Conservation (phyloP, 2,329 filamentous ascomycete species). For the Cladophialophora chaetospira region DNA sequence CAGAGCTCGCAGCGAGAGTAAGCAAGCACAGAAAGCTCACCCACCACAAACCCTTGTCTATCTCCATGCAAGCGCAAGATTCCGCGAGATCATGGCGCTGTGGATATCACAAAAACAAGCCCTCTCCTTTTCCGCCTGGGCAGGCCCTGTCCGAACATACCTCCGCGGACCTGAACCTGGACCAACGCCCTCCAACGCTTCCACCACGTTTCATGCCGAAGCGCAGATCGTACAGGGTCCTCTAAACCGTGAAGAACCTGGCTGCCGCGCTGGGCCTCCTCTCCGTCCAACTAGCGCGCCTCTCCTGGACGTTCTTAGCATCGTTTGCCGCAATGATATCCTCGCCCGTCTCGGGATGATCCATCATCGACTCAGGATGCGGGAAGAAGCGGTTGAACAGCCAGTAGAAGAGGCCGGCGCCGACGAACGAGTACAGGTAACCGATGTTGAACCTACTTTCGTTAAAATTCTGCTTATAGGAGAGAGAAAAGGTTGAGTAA, state of each 20-base stretch:
- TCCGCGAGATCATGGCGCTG: too few species aligned
- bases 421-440: constrained; percentile 30
- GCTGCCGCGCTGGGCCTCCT: constrained; percentile 21
- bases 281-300: constrained; percentile 24
- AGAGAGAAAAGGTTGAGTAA: not conserved
- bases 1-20: too few species aligned
- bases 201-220: too few species aligned
- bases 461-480: constrained; percentile 7
- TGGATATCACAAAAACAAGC: too few species aligned
- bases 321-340: constrained; percentile 31
- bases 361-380: constrained; percentile 27
- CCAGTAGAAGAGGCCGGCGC: constrained; percentile 31
- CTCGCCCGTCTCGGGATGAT: constrained; percentile 28
- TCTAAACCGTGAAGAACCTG: constrained; percentile 28
- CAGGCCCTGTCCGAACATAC: too few species aligned
- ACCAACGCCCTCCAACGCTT: too few species aligned
- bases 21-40: too few species aligned
- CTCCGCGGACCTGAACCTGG: too few species aligned
- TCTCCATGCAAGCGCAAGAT: too few species aligned
- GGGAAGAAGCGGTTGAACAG: constrained; percentile 31
- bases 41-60: too few species aligned
- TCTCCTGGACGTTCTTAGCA: constrained; percentile 23
- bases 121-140: too few species aligned
- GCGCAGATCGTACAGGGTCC: too few species aligned
- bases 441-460: constrained; percentile 23